A percentile compares a stretch with the other conserved stretches of the same genome.
Conservation (phyloP, 2,329 filamentous ascomycete genomes). For the Microcyclospora tardicrescens region DNA sequence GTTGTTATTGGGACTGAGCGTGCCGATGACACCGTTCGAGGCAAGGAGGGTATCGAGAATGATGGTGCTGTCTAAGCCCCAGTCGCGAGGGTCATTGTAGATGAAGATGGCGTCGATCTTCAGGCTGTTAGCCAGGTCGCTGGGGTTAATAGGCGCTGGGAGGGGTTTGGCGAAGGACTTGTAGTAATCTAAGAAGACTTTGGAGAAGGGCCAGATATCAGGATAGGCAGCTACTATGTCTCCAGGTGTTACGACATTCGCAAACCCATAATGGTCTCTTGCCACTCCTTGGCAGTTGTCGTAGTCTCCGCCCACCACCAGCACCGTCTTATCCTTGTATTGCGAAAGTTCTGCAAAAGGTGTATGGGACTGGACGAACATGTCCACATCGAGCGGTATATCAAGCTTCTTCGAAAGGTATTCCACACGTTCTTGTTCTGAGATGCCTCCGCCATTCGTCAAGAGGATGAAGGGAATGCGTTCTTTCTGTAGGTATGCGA, state of each 20-base stretch:
- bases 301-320: constrained; percentile 36
- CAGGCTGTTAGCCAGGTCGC: constrained; percentile 34
- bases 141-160: constrained; percentile 37
- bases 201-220: constrained; percentile 71
- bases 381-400: constrained; percentile 49
- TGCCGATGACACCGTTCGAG: constrained; percentile 64
- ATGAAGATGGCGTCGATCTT: constrained; percentile 86
- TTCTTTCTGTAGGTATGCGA: constrained; percentile 59
- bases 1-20: constrained; percentile 61
- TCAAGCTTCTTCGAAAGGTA: constrained; percentile 56
- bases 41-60: constrained; percentile 76
- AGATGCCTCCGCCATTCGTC: constrained; percentile 87
- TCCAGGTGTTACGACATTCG: constrained; percentile 66
- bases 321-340: constrained; percentile 40
- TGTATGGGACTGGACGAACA: constrained; percentile 83
- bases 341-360: constrained; percentile 64
- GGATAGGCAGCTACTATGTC: constrained; percentile 68
- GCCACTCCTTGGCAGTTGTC: constrained; percentile 58
- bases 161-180: constrained; percentile 43
- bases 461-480: constrained; percentile 84
- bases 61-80: constrained; percentile 79
- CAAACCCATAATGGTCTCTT: constrained; percentile 40
- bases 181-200: constrained; percentile 51
- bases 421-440: constrained; percentile 58
- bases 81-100: constrained; percentile 93